These are phyloP conservation scores for Nissolia schottii DNA, from an alignment of 306 rosid species.

Conservation along the genomic window DNA sequence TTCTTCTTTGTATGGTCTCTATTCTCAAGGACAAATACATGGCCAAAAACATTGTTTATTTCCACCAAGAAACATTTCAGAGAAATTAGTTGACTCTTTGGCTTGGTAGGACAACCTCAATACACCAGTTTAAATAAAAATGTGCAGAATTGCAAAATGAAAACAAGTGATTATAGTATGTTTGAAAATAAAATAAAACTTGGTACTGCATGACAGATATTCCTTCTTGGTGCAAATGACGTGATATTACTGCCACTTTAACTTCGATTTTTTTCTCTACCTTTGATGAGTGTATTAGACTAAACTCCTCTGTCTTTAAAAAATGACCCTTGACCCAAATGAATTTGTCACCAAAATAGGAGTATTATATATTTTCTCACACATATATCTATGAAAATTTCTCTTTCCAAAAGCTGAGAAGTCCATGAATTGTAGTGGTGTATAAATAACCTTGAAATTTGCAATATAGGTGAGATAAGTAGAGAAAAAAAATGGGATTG, in stretches of 20 bases:
- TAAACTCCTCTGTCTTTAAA: not conserved
- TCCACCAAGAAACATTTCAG: not conserved
- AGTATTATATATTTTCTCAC: not conserved
- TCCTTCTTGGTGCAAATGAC: constrained; percentile 6
- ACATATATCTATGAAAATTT: not conserved
- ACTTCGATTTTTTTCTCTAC: not conserved
- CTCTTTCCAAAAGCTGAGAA: not conserved
- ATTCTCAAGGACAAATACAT: constrained; percentile 13
- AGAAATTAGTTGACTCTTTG: not conserved
- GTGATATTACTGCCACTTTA: not conserved
- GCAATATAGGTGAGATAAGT: not conserved
- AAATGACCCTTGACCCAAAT: constrained; percentile 17
- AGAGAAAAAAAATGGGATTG: not conserved
- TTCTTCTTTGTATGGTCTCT: not conserved
- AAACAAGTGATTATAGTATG: not conserved
- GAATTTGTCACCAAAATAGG: constrained; percentile 17
- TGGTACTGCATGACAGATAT: not conserved
- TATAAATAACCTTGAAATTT: constrained; percentile 3
- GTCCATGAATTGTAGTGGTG: not conserved
- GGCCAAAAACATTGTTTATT: constrained; percentile 8
- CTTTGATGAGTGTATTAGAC: constrained; percentile 6
- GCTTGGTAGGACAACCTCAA: not conserved
- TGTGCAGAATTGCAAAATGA: not conserved
- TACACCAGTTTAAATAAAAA: not conserved
- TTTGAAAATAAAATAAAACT: not conserved